phyloP scores from a whole-genome alignment of 768 basidiomycete species.

The Boletus rufocinnamomeus region DNA sequence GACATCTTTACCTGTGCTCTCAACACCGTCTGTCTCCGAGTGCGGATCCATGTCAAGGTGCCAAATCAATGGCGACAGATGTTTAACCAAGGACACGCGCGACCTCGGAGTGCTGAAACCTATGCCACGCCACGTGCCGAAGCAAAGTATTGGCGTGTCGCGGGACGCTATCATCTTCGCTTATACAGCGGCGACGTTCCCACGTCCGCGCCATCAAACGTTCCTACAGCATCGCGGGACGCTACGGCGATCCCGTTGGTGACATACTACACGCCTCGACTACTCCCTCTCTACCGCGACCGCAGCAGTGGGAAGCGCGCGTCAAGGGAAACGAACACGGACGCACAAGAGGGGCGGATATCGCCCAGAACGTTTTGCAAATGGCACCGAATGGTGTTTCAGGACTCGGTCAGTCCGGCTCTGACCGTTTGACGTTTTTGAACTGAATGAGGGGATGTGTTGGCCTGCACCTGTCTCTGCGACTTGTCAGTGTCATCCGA shows the following conservation, averaged over 20 bases:
- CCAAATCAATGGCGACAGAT: conserved; percentile 15
- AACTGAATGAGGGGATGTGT: neutral
- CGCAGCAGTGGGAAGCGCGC: neutral
- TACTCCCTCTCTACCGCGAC: conserved; percentile 43
- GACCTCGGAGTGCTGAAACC: conserved; percentile 5
- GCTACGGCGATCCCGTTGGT: conserved; percentile 26
- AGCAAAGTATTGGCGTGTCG: conserved; percentile 34
- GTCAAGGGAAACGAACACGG: conserved; percentile 11
- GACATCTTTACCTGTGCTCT: conserved; percentile 15
- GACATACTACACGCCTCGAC: conserved; percentile 37
- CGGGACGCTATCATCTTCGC: conserved; percentile 30
- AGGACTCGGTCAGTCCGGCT: conserved; percentile 38
- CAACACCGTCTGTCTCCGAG: conserved; percentile 17
- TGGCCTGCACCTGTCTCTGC: neutral
- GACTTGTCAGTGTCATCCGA: conserved; percentile 37
- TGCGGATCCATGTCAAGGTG: conserved; percentile 10
- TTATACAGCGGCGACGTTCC: conserved; percentile 26
- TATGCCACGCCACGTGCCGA: conserved; percentile 31
- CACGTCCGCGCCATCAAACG: neutral
- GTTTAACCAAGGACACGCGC: neutral
- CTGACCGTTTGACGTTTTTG: neutral
- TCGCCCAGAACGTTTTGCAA: conserved; percentile 42
- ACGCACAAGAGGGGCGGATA: conserved; percentile 30
- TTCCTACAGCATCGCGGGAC: conserved; percentile 7
- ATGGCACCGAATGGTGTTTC: conserved; percentile 51